Base-by-base conservation (phyloP, 805 yeast genomes). In the Ogataea dorogensis region DNA sequence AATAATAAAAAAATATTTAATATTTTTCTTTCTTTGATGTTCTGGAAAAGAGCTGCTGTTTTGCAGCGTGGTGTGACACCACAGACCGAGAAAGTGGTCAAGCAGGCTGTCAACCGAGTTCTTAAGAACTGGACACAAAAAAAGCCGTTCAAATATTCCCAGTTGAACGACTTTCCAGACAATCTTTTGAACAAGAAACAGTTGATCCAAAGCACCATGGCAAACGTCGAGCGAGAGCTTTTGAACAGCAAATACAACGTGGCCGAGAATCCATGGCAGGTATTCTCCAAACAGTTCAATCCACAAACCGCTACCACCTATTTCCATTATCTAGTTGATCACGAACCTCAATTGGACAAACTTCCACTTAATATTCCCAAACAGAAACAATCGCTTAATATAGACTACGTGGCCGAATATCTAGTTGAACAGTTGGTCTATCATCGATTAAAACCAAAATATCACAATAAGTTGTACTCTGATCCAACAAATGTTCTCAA, bases 401-500 rank as follows among this genome's bases (percentile, higher is more conserved):
- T 44, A 29, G 45, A 46, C 8, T 16, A 43, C 11, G 37, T 50
- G 4, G 40, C 50, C 14, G 56, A 59, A 26, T 21, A 40, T 11
- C 27, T 59, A 1, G 21, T 61, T 4, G 63, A 59, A 22, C 49
- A 51, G 35, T 28, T 57, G 8, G 42, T 60, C 14, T 63, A 61
- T 25, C 40, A 45, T 20, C 47, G 42, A 28, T 41, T 63, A 36
- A 59, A 59, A 41, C 66, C 67, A 5, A 42, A 39, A 25, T 42
- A 49, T 20, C 33, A 56, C 16, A 59, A 55, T 22, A 41, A 50
- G 28, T 36, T 45, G 4, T 58, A 51, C 31, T 54, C 56, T 21
- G 57, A 58, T 38, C 49, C 50, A 4, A 47, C 52, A 12, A 61
- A 63, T 37, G 47, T 49, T 14, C 59, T 55, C 38, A 61, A 62